These are phyloP conservation scores for Leishmania lainsoni DNA, from an alignment of 208 protist species.

Conservation along the genomic window DNA sequence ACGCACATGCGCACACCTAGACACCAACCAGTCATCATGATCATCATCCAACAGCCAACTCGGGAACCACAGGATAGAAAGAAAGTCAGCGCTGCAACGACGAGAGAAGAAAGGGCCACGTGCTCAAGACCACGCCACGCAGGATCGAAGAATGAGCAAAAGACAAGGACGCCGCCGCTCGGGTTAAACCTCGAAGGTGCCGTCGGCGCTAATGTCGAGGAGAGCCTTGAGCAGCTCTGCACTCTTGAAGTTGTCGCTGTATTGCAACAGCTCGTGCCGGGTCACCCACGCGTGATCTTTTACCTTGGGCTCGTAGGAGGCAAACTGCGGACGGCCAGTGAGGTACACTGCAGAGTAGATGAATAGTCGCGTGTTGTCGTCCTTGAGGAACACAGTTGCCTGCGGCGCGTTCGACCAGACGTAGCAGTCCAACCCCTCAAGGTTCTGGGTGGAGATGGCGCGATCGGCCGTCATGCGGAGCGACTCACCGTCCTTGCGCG, in stretches of 20 bases:
- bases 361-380: slow-evolving; percentile 59
- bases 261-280: slow-evolving; percentile 70
- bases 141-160: not conserved
- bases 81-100: not conserved
- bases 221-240: slow-evolving; percentile 60
- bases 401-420: slow-evolving; percentile 86
- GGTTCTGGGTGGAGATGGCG: slow-evolving; percentile 57
- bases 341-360: slow-evolving; percentile 78
- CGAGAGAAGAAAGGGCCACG: not conserved
- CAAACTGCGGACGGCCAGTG: slow-evolving; percentile 70
- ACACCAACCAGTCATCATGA: not conserved
- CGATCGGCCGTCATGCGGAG: slow-evolving; percentile 78
- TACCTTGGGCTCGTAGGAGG: slow-evolving; percentile 41
- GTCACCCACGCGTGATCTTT: slow-evolving; percentile 85
- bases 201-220: slow-evolving; percentile 72
- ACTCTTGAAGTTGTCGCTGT: slow-evolving; percentile 61
- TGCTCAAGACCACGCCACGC: not conserved
- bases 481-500: slow-evolving; percentile 46
- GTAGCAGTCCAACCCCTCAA: slow-evolving; percentile 60
- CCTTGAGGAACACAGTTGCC: slow-evolving; percentile 45
- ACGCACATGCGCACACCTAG: not conserved
- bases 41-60: not conserved
- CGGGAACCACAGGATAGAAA: not conserved
- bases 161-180: not conserved
- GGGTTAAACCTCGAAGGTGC: slow-evolving; percentile 52